phyloP scores from a whole-genome alignment of 2,329 filamentous ascomycete species.

The Hypoxylon sp. region DNA sequence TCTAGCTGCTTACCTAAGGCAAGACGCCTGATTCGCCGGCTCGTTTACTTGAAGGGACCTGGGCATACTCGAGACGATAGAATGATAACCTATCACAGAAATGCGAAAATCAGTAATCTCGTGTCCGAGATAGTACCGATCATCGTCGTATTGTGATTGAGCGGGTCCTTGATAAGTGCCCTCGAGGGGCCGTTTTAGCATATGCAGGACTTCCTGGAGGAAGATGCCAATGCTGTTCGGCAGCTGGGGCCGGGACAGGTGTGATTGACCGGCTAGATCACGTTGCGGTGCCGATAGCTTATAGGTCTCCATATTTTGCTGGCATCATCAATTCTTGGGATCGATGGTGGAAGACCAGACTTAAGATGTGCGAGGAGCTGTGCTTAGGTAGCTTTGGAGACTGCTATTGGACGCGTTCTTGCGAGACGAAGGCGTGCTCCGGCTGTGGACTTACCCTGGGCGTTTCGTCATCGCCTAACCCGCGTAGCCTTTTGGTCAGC shows the following conservation, averaged over 20 bases:
- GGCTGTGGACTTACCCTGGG: not conserved
- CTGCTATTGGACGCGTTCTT: not conserved
- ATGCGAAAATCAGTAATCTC: not conserved
- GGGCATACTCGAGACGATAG: too few species aligned
- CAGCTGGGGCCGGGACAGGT: not conserved
- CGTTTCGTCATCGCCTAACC: not conserved
- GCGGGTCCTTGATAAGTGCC: not conserved
- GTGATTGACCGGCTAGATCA: not conserved
- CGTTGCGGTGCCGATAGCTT: not conserved
- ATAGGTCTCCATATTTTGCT: not conserved
- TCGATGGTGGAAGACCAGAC: not conserved
- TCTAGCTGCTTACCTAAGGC: not conserved
- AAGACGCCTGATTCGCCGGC: not conserved
- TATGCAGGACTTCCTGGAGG: not conserved
- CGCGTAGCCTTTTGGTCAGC: not conserved
- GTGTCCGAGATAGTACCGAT: not conserved
- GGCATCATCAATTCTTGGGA: not conserved
- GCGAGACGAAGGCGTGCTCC: not conserved
- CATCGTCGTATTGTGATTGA: not conserved
- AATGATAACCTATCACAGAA: too few species aligned
- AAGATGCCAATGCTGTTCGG: not conserved
- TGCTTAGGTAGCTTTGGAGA: not conserved
- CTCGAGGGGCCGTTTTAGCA: not conserved
- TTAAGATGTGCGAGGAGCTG: not conserved
- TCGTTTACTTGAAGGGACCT: not conserved